Percentiles rank a stretch among this genome's conserved stretches.
Conservation (phyloP, 1,139 yeast genomes). For the Zygosaccharomyces pseudobailii region DNA sequence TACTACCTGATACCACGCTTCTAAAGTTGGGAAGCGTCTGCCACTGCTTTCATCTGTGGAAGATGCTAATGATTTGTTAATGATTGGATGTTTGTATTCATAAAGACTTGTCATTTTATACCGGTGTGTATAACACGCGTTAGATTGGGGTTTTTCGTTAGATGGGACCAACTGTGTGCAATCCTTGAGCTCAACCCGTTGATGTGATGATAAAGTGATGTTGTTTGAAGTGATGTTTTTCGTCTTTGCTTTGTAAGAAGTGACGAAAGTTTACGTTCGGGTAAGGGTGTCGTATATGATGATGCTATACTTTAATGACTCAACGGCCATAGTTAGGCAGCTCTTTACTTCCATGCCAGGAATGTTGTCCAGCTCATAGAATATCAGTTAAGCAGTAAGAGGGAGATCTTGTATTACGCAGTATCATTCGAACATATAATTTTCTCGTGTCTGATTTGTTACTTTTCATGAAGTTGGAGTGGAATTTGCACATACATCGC, state of each 20-base stretch:
- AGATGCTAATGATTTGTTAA: conserved; percentile 28
- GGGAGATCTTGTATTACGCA: too few species aligned
- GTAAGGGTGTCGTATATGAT: background rate
- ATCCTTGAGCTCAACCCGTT: background rate
- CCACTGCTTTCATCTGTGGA: conserved; percentile 20
- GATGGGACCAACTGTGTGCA: conserved; percentile 12
- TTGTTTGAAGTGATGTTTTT: conserved; percentile 5
- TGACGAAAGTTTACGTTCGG: background rate
- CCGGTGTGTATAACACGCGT: conserved; percentile 6
- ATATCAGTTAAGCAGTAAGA: too few species aligned
- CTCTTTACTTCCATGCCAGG: too few species aligned
- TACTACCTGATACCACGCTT: conserved; percentile 33
- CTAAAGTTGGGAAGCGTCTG: conserved; percentile 28
- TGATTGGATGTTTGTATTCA: conserved; percentile 34
- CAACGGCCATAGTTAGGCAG: too few species aligned
- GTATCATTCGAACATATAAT: too few species aligned
- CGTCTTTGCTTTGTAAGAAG: background rate
- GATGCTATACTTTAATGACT: background rate
- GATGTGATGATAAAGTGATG: conserved; percentile 6
- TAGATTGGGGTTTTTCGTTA: conserved; percentile 14
- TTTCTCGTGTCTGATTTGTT: too few species aligned
- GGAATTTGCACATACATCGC: too few species aligned
- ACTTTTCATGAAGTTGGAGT: too few species aligned
- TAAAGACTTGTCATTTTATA: conserved; percentile 27
- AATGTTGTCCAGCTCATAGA: too few species aligned